These are phyloP conservation scores for Wickerhamiella bombiphila DNA, from an alignment of 805 yeast species.

Conservation along the genomic window DNA sequence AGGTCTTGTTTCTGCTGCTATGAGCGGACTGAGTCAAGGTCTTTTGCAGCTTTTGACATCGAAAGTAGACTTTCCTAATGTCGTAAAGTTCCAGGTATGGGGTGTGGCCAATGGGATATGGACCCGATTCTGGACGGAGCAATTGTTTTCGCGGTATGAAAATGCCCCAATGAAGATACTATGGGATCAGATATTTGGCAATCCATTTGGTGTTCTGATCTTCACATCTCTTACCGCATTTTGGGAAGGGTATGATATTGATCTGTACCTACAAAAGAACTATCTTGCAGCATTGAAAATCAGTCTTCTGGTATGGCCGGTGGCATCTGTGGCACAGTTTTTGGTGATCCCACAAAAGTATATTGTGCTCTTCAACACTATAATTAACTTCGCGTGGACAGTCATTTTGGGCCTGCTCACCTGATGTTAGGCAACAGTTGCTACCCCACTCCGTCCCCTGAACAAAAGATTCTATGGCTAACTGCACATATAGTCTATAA, in stretches of 20 bases:
- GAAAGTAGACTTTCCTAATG: constrained; percentile 11
- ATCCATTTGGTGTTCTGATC: constrained; percentile 22
- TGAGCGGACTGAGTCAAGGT: constrained; percentile 24
- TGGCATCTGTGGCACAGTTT: constrained; percentile 17
- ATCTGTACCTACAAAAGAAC: constrained; percentile 19
- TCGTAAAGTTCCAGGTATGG: constrained; percentile 26
- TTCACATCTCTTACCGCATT: constrained; percentile 23
- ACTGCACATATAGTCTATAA: no score
- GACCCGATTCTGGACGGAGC: constrained; percentile 27
- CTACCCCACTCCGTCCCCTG: no score
- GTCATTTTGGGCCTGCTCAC: constrained; percentile 16
- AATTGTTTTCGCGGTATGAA: constrained; percentile 17
- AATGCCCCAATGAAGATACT: constrained; percentile 16
- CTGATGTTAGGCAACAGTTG: background rate
- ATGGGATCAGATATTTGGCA: constrained; percentile 24
- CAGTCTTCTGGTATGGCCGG: constrained; percentile 18
- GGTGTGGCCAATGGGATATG: constrained; percentile 25
- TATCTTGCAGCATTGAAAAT: constrained; percentile 16
- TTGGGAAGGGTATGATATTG: constrained; percentile 26
- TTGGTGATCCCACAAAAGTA: constrained; percentile 12
- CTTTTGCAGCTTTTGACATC: constrained; percentile 19
- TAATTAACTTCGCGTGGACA: constrained; percentile 21
- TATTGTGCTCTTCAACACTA: constrained; percentile 16
- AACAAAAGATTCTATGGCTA: no score
- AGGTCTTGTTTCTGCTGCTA: constrained; percentile 19